These are phyloP conservation scores for Brassica cretica DNA, from an alignment of 345 rosid species.

Conservation along the genomic window DNA sequence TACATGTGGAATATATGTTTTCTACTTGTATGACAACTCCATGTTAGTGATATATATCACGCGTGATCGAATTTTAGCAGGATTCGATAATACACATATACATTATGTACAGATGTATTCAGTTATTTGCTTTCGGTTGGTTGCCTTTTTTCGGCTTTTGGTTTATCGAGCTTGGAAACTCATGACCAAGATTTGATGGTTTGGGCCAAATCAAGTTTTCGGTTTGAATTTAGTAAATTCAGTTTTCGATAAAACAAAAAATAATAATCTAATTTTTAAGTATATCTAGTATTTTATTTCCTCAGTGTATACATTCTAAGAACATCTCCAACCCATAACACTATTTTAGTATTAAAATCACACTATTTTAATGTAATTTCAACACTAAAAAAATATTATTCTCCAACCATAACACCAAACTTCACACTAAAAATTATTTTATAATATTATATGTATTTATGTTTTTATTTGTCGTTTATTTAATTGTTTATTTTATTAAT, in stretches of 20 bases:
- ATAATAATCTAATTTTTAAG: too few relatives aligned
- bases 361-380: too few relatives aligned
- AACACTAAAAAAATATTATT: too few relatives aligned
- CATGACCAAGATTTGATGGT: not conserved
- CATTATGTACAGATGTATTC: not conserved
- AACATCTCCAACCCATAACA: too few relatives aligned
- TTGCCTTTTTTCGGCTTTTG: not conserved
- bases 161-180: not conserved
- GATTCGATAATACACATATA: not conserved
- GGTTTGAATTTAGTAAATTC: not conserved
- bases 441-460: too few relatives aligned
- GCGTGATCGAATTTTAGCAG: constrained; percentile 26
- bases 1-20: constrained; percentile 33
- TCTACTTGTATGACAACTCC: constrained; percentile 23
- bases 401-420: too few relatives aligned
- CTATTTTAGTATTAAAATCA: too few relatives aligned
- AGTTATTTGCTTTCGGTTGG: not conserved
- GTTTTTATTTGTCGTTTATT: too few relatives aligned
- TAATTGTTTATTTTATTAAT: too few relatives aligned
- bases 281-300: too few relatives aligned
- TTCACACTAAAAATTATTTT: too few relatives aligned
- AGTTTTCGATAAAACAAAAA: not conserved
- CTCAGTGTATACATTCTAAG: too few relatives aligned
- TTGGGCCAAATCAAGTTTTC: not conserved
- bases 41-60: constrained; percentile 16